Evolutionary conservation across 257 asterid genomes (phyloP).

Genomic region (Capsicum rhomboideum): DNA sequence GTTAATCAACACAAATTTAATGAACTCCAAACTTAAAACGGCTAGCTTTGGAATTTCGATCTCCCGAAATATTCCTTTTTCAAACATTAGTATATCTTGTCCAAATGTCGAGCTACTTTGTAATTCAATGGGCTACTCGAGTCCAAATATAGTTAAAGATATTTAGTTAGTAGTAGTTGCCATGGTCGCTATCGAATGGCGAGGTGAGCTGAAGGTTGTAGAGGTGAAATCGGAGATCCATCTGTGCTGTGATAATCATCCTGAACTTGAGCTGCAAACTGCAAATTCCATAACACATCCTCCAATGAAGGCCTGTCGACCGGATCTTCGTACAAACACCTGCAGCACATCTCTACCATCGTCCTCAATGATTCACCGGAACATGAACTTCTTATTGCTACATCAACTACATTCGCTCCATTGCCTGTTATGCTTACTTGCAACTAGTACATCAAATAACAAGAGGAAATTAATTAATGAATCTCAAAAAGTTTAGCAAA

Average conservation of each 20-base stretch:
- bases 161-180: background rate
- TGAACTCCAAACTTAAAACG: background rate
- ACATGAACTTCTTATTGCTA: conserved; percentile 34
- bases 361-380: conserved; percentile 61
- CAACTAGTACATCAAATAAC: conserved; percentile 31
- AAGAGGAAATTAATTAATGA: background rate
- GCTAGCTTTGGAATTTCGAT: background rate
- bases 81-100: background rate
- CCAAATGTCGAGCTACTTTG: background rate
- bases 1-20: background rate
- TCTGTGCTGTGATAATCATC: conserved; percentile 55
- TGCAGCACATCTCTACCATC: conserved; percentile 62
- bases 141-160: background rate
- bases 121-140: background rate
- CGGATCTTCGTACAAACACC: conserved; percentile 60
- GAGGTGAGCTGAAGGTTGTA: conserved; percentile 36
- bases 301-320: conserved; percentile 75
- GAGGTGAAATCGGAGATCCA: conserved; percentile 63
- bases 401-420: conserved; percentile 55
- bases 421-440: conserved; percentile 36
- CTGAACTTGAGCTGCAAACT: conserved; percentile 91
- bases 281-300: conserved; percentile 88
- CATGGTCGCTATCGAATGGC: conserved; percentile 12
- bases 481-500: background rate
- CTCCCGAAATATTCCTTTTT: background rate